Percentiles rank a stretch among this genome's conserved stretches.
phyloP scores from a whole-genome alignment of 352 stramenopile genomes.

The Globisporangium nodosum region DNA sequence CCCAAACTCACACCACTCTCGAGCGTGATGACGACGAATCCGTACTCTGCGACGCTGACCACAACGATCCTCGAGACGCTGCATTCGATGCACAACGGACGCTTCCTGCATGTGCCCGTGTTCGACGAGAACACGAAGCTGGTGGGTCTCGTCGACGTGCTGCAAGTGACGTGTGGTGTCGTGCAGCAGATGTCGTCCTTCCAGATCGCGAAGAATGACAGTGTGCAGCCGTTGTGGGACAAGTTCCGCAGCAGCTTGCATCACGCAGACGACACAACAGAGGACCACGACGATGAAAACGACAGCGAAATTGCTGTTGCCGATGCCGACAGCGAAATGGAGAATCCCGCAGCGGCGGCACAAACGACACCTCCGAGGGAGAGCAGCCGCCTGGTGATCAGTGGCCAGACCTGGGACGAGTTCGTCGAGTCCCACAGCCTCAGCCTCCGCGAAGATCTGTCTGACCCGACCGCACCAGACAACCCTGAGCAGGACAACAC shows the following conservation, averaged over 20 bases:
- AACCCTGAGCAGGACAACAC: constrained; percentile 16
- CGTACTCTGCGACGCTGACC: constrained; percentile 88
- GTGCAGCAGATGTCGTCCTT: constrained; percentile 83
- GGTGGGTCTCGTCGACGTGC: constrained; percentile 94
- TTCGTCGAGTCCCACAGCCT: constrained; percentile 28
- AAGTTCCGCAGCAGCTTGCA: constrained; percentile 61
- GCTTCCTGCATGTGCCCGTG: constrained; percentile 96
- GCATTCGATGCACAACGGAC: constrained; percentile 97
- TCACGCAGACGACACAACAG: constrained; percentile 20
- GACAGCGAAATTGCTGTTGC: constrained; percentile 6
- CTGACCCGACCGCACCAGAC: constrained; percentile 24
- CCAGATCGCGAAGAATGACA: constrained; percentile 58
- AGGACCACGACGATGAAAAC: constrained; percentile 22
- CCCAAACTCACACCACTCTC: constrained; percentile 78
- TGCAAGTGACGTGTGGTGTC: constrained; percentile 90
- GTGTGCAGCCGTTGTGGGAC: constrained; percentile 70
- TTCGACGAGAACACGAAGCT: constrained; percentile 87
- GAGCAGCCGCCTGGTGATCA: constrained; percentile 23
- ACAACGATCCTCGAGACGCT: constrained; percentile 96
- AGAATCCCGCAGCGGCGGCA: background rate
- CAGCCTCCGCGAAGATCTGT: constrained; percentile 14
- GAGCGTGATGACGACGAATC: constrained; percentile 93
- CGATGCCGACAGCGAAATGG: background rate
- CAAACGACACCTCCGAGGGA: background rate
- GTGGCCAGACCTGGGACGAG: constrained; percentile 38